phyloP scores from a whole-genome alignment of 208 protist genomes.

The Leptomonas seymouri region DNA sequence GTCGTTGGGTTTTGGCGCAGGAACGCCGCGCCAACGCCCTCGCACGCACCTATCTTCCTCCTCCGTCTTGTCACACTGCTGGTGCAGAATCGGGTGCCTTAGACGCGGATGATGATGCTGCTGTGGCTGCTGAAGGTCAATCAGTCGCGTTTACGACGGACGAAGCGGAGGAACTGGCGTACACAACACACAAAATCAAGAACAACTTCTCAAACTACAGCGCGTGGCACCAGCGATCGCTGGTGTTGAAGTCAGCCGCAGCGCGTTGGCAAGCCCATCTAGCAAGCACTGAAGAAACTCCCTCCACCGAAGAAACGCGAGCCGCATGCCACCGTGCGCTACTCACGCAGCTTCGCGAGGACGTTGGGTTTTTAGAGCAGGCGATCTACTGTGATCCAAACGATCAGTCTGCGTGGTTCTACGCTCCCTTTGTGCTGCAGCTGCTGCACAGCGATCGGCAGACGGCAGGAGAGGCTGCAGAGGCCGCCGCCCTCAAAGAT shows the following conservation, averaged over 20 bases:
- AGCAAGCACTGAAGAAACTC: not conserved
- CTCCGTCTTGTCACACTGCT: too few relatives aligned
- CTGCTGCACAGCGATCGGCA: slow-evolving; percentile 15
- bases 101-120: not conserved
- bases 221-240: slow-evolving; percentile 95
- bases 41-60: not conserved
- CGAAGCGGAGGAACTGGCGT: slow-evolving; percentile 74
- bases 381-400: slow-evolving; percentile 89
- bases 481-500: slow-evolving; percentile 33
- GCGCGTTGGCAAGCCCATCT: slow-evolving; percentile 15
- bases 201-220: slow-evolving; percentile 98
- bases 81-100: too few relatives aligned
- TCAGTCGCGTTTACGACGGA: slow-evolving; percentile 14
- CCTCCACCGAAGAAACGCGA: not conserved
- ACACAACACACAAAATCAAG: slow-evolving; percentile 86
- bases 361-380: slow-evolving; percentile 58
- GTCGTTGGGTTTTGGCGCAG: slow-evolving; percentile 57
- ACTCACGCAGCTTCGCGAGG: slow-evolving; percentile 43
- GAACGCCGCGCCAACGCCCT: slow-evolving; percentile 30
- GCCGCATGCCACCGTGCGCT: not conserved
- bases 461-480: not conserved
- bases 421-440: slow-evolving; percentile 62
- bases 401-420: slow-evolving; percentile 91
- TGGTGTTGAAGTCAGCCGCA: slow-evolving; percentile 51
- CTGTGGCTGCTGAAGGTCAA: not conserved